A percentile compares a stretch with the other conserved stretches of the same genome.
These are phyloP conservation scores for Xylaria intraflava DNA, from an alignment of 495 filamentous ascomycete genomes.

Conservation along the genomic window DNA sequence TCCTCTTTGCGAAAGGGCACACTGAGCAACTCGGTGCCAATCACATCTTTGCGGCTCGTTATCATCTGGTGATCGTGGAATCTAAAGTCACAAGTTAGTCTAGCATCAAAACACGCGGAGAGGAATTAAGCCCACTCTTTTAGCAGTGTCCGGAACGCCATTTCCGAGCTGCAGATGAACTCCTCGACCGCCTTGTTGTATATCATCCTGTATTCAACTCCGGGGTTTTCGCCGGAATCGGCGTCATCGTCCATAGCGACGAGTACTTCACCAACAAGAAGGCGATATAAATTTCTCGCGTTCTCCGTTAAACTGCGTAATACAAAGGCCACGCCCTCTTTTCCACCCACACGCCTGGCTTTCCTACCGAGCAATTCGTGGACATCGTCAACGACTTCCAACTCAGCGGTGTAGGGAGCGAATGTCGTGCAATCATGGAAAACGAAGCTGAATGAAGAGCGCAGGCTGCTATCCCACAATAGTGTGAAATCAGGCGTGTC, in stretches of 20 bases:
- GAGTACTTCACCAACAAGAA: conserved; percentile 81
- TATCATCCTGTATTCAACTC: conserved; percentile 80
- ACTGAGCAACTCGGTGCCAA: conserved; percentile 77
- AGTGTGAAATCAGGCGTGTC: conserved; percentile 82
- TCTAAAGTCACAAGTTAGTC: conserved; percentile 36
- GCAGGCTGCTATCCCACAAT: conserved; percentile 81
- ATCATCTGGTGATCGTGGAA: conserved; percentile 98
- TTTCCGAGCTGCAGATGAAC: conserved; percentile 93
- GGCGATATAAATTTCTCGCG: conserved; percentile 73
- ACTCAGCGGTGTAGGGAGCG: conserved; percentile 58
- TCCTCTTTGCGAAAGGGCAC: conserved; percentile 85
- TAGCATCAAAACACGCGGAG: background rate
- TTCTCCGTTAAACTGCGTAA: conserved; percentile 86
- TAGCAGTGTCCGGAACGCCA: conserved; percentile 85
- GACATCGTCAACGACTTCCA: conserved; percentile 80
- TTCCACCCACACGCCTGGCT: conserved; percentile 75
- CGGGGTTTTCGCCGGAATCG: conserved; percentile 46
- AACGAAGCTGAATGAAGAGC: conserved; percentile 71
- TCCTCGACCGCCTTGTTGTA: conserved; percentile 95
- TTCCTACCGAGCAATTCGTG: conserved; percentile 78
- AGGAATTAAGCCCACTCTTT: conserved; percentile 61
- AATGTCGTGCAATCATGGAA: conserved; percentile 97
- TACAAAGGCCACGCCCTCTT: conserved; percentile 88
- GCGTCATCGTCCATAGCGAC: conserved; percentile 54
- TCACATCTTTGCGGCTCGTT: conserved; percentile 72